Conservation (phyloP, 2,329 filamentous ascomycete genomes). For the Didymella pinodella region DNA sequence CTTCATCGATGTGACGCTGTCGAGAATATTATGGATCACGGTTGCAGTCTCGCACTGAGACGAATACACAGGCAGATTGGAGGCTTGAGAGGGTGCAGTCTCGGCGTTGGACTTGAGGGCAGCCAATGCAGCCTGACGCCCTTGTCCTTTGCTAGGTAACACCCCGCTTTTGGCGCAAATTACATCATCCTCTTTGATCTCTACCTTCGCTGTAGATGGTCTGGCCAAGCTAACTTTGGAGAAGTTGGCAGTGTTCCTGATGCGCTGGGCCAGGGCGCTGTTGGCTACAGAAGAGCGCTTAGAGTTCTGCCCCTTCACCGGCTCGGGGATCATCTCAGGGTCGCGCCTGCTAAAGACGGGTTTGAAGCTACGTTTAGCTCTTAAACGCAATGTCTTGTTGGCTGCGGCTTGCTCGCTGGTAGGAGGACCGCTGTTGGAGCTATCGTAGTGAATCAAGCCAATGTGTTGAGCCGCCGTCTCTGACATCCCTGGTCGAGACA, state of each 20-base stretch:
- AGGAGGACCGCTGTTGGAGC: background rate
- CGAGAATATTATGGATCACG: slow-evolving; percentile 27
- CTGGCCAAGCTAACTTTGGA: slow-evolving; percentile 25
- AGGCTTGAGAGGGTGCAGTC: background rate
- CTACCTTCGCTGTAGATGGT: slow-evolving; percentile 7
- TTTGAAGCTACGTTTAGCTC: slow-evolving; percentile 36
- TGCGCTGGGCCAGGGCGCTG: slow-evolving; percentile 31
- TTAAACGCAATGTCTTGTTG: slow-evolving; percentile 20
- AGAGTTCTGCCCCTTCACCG: slow-evolving; percentile 8
- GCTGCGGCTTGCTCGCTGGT: background rate
- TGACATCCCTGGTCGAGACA: background rate
- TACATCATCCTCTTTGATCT: background rate
- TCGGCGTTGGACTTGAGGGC: slow-evolving; percentile 2
- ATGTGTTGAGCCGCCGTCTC: background rate
- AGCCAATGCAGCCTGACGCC: background rate
- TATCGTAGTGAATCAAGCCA: background rate
- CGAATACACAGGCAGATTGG: background rate
- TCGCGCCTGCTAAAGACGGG: slow-evolving; percentile 35
- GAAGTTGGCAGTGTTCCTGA: slow-evolving; percentile 29
- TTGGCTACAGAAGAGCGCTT: slow-evolving; percentile 29
- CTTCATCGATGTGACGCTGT: slow-evolving; percentile 20
- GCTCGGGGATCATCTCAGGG: slow-evolving; percentile 4
- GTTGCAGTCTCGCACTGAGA: slow-evolving; percentile 12
- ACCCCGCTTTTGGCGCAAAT: background rate
- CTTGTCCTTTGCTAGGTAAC: background rate